These are phyloP conservation scores for Aspergillus latus DNA, from an alignment of 2,329 filamentous ascomycete genomes.

Conservation along the genomic window DNA sequence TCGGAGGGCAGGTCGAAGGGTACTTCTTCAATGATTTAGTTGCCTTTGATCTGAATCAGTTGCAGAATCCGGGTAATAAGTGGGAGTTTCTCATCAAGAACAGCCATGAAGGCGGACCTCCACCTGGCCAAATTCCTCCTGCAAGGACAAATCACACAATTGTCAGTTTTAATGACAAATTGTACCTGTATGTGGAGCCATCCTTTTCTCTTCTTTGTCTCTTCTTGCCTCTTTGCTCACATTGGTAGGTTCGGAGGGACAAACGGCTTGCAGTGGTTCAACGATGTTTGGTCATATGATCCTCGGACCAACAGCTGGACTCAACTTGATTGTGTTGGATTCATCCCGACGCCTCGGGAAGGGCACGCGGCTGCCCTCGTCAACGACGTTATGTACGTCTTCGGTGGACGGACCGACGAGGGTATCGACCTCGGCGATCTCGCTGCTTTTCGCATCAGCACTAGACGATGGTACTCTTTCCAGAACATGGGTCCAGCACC, in stretches of 20 bases:
- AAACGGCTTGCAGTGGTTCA: conserved; percentile 96
- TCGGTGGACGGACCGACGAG: conserved; percentile 92
- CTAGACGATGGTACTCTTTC: conserved; percentile 96
- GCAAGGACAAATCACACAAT: conserved; percentile 93
- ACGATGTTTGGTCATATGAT: conserved; percentile 97
- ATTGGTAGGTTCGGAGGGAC: conserved; percentile 83
- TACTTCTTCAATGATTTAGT: conserved; percentile 97
- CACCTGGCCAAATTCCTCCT: conserved; percentile 70
- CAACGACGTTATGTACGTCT: conserved; percentile 98
- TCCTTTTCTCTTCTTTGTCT: neutral
- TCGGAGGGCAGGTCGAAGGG: conserved; percentile 95
- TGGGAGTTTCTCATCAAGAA: conserved; percentile 89
- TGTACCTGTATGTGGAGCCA: conserved; percentile 72
- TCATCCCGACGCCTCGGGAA: conserved; percentile 90
- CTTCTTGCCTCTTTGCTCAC: conserved; percentile 5
- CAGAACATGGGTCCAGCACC: conserved; percentile 99
- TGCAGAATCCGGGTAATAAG: conserved; percentile 85
- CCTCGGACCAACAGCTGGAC: conserved; percentile 78
- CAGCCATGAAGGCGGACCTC: conserved; percentile 58
- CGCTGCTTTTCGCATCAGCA: conserved; percentile 78
- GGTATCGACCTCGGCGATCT: conserved; percentile 89
- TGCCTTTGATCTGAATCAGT: conserved; percentile 90
- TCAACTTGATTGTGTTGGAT: conserved; percentile 93
- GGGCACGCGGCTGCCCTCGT: conserved; percentile 92
- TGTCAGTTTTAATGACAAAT: conserved; percentile 86